phyloP scores from a whole-genome alignment of 306 rosid species.

The Datisca glomerata region DNA sequence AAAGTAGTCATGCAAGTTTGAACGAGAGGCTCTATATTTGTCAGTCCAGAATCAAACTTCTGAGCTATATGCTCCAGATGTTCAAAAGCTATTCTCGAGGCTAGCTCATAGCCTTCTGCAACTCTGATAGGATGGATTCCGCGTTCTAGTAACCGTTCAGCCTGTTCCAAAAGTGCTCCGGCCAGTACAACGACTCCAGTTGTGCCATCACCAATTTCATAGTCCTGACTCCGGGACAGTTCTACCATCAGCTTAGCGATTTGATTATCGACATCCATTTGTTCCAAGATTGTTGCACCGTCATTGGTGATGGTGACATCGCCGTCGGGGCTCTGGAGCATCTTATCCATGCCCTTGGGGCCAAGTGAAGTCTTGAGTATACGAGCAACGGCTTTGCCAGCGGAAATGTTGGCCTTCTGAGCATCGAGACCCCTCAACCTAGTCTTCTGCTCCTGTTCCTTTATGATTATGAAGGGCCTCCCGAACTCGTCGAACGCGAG shows the following conservation, averaged over 20 bases:
- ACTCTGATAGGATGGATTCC: conserved; percentile 89
- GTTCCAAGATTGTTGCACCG: conserved; percentile 93
- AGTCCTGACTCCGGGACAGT: conserved; percentile 89
- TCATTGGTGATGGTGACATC: conserved; percentile 88
- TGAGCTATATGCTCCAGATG: conserved; percentile 59
- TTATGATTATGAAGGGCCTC: conserved; percentile 75
- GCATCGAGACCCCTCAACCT: conserved; percentile 89
- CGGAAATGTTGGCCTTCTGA: conserved; percentile 87
- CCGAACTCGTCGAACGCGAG: conserved; percentile 98
- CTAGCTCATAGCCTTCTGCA: conserved; percentile 93
- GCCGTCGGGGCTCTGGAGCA: conserved; percentile 95
- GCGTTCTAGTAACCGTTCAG: conserved; percentile 72
- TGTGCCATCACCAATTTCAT: conserved; percentile 97
- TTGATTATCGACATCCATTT: conserved; percentile 96
- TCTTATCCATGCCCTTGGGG: conserved; percentile 99
- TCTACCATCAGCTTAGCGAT: conserved; percentile 97
- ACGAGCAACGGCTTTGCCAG: conserved; percentile 80
- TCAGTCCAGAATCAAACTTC: conserved; percentile 50
- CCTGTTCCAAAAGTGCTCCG: conserved; percentile 87
- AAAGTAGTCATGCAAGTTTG: conserved; percentile 96
- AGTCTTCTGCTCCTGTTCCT: conserved; percentile 71
- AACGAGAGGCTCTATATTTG: conserved; percentile 64
- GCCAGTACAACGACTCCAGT: conserved; percentile 98
- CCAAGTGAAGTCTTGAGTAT: conserved; percentile 95
- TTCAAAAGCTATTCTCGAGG: conserved; percentile 71